Evolutionary conservation across 139 green algal species (phyloP), one percentile per base, ranked within the genome.

Genomic region (Chlamydomonas applanata): DNA sequence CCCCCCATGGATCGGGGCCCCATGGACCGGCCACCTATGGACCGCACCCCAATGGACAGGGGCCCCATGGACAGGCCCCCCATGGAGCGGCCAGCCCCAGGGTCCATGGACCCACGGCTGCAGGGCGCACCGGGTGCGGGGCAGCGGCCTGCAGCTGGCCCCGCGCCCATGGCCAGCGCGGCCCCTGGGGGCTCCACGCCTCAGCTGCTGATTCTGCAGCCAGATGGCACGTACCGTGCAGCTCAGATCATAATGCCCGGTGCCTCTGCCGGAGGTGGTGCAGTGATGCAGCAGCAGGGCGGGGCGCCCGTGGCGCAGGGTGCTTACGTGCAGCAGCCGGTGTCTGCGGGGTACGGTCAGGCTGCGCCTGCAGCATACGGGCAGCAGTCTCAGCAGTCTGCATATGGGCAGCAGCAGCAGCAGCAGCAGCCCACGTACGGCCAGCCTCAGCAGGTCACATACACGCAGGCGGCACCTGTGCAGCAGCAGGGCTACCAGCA

Each of bases 161-260:
- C 59, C 25, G 3, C 25, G 3, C n/a, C 59, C 25, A 30, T 25
- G n/a, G 59, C 29, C 3, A 24, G n/a, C 59, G 30, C 29, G 3
- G 59, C 59, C 16, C 24, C 59, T 40, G n/a, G n/a, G 4, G 59
- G 59, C 11, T 34, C 59, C 22, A 66, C 59, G 2, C 45, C 67
- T 3, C 67, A 73, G 44, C 17, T 73, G 14, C 67, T 73, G n/a
- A 36, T 73, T 17, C 46, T 73, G 67, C 67, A 73, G 24, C 67
- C 67, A 22, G 67, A 73, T 27, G 67, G 67, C 46, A 73, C 67
- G 7, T 73, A 73, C 45, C 67, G 67, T n/a, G 24, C 67, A 16
- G 67, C 67, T 5, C 67, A 73, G 27, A 35, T 73, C 67, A 46
- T 73, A 4, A 4, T 73, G 45, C 25, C n/a, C 25, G 67, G 45